Base-by-base conservation (phyloP, 2,329 filamentous ascomycete species). In the Microdochium nivale region DNA sequence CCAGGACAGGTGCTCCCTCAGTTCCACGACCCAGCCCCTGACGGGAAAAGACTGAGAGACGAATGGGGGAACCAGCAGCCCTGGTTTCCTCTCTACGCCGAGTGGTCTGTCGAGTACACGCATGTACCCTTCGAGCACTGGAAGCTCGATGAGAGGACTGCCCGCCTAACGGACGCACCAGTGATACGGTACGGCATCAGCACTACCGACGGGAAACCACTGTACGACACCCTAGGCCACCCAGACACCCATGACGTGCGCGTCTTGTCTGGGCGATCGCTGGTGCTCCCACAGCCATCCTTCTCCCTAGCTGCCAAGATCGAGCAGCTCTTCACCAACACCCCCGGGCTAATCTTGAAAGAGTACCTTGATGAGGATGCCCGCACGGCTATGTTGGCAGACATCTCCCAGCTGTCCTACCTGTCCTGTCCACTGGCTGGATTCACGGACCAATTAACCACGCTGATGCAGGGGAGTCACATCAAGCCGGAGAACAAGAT, bases 101-200 rank as follows among this genome's bases (percentile, higher is more conserved):
- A 76, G 55, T 76, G 72, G 72, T 70, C 74, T 50, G 65, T 58
- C 1, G 63, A 69, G 48, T 76, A 75, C 52, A 64, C 58, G 5
- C 69, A 75, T 53, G 58, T 74, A 4, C 61, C 62, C 0, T 67
- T 60, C 32, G 53, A 63, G 0, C 50, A 59, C 3, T 73, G 69
- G 68, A 49, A 52, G 2, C 51, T 72, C 1, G 58, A 60, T 33
- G 56, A 63, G 51, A 59, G 58, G 8, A 48, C 50, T 1, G 49
- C 54, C 32, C 51, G 46, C 51, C 53, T 14, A 44, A 54, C 40
- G 50, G 58, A 47, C 3, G 10, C 11, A 0, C 37, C 53, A n/a
- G 32, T 50, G 16, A 37, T 53, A 16, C 53, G 30, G 9, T 52
- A 57, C 30, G 54, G 54, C 24, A 52, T 58, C n/a, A n/a, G n/a